Conservation (phyloP, 345 rosid genomes). For the Anastatica hierochuntica region DNA sequence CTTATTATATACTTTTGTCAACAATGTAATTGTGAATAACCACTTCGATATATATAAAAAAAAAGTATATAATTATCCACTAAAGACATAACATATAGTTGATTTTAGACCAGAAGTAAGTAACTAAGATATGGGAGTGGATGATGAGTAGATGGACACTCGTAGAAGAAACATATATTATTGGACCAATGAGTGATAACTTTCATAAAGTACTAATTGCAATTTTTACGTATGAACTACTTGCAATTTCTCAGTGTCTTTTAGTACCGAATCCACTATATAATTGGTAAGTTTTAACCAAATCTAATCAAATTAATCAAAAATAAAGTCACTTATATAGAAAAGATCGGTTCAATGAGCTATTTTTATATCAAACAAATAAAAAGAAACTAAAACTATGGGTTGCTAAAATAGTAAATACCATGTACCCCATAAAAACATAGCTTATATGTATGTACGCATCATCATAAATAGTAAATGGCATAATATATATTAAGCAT, state of each 20-base stretch:
- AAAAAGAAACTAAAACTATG: neutral
- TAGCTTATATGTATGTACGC: too few relatives aligned
- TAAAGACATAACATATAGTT: too few relatives aligned
- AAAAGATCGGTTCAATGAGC: neutral
- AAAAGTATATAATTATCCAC: too few relatives aligned
- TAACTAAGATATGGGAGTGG: slow-evolving; percentile 16
- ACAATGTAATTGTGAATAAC: too few relatives aligned
- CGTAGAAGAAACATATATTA: neutral
- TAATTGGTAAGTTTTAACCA: neutral
- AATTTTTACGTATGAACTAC: slow-evolving; percentile 21
- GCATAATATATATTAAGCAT: too few relatives aligned
- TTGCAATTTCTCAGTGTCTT: slow-evolving; percentile 14
- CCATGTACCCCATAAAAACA: too few relatives aligned
- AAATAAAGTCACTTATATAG: neutral
- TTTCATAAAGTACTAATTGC: slow-evolving; percentile 17
- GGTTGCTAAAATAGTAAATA: too few relatives aligned
- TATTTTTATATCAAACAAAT: too few relatives aligned
- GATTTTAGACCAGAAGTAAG: slow-evolving; percentile 15
- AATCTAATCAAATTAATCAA: neutral
- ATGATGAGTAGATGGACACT: slow-evolving; percentile 24
- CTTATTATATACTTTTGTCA: too few relatives aligned
- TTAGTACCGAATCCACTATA: slow-evolving; percentile 13
- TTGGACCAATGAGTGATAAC: slow-evolving; percentile 19
- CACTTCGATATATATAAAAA: too few relatives aligned
- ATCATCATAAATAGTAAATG: too few relatives aligned